Evolutionary conservation across 805 yeast species (phyloP), one percentile per base, ranked within the genome.

Genomic region (Saccharomyces kudriavzevii): DNA sequence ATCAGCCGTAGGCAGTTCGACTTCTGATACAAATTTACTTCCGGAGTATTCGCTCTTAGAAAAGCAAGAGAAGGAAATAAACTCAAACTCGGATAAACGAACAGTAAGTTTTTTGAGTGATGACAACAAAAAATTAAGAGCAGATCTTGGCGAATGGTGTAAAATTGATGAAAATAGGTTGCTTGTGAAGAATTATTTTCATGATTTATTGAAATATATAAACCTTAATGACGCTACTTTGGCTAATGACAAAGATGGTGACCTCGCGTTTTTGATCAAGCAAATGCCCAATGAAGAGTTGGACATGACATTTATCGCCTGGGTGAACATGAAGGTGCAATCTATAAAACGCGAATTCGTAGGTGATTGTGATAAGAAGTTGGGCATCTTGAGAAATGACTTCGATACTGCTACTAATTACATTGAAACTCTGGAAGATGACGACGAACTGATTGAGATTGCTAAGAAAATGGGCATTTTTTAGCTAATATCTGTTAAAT

Each of bases 271-370:
- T 49, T 86, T 86, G 60, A 80, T 85, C 5, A 75, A 82, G 1
- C 81, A 81, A 46, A 82, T 87, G 81, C 91, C 92, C 0, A 81
- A 78, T 29, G 79, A 78, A 26, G 90, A 87, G 62, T 73, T 87
- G 59, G 74, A 79, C 11, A 81, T 84, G 85, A 80, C 86, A 0
- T 78, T 89, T n/a, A 74, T 76, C 49, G 80, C 85, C 55, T 89
- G 96, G 96, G 69, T 87, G 5, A 65, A 73, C 31, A 72, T 73
- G 28, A 76, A 77, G 28, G 74, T 82, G 35, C 72, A 74, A 4
- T 69, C 66, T 30, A 75, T 86, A 74, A 67, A 83, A 22, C 62
- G 69, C 17, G 72, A 73, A 14, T 79, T 83, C 59, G 75, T 73
- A 47, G 63, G 59, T 0, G 83, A 83, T 54, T 77, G 80, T 45